These are phyloP conservation scores for Fusarium napiforme DNA, from an alignment of 2,329 filamentous ascomycete species.

Conservation along the genomic window DNA sequence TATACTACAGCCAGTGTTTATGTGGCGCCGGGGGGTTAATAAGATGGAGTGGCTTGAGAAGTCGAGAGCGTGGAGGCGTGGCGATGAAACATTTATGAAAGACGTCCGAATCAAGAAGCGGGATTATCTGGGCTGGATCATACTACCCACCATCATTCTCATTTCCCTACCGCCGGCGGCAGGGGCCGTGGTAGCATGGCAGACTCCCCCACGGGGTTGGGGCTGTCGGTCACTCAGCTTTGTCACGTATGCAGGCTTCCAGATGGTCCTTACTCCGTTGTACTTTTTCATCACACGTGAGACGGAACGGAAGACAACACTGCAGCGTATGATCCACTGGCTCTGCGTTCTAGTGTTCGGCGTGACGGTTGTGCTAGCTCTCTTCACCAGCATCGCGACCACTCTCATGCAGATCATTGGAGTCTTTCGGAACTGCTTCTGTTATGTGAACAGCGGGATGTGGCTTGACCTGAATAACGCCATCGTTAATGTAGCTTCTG, in stretches of 20 bases:
- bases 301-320: accelerated
- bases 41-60: not conserved
- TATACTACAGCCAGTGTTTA: not conserved
- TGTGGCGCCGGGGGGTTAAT: not conserved
- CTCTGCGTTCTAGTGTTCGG: not conserved
- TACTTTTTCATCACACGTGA: not conserved
- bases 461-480: not conserved
- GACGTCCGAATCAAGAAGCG: not conserved
- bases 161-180: not conserved
- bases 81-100: accelerated
- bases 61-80: not conserved
- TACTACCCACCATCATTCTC: not conserved
- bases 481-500: not conserved
- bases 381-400: not conserved
- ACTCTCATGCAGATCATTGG: not conserved
- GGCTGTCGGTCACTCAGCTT: not conserved
- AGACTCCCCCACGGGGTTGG: not conserved
- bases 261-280: not conserved
- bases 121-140: not conserved
- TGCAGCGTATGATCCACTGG: not conserved
- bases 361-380: not conserved
- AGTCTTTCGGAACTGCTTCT: not conserved
- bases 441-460: not conserved
- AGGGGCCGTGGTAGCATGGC: not conserved
- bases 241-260: not conserved